Evolutionary conservation across 2,329 filamentous ascomycete genomes (phyloP).

Genomic region (Exophiala calicioides): DNA sequence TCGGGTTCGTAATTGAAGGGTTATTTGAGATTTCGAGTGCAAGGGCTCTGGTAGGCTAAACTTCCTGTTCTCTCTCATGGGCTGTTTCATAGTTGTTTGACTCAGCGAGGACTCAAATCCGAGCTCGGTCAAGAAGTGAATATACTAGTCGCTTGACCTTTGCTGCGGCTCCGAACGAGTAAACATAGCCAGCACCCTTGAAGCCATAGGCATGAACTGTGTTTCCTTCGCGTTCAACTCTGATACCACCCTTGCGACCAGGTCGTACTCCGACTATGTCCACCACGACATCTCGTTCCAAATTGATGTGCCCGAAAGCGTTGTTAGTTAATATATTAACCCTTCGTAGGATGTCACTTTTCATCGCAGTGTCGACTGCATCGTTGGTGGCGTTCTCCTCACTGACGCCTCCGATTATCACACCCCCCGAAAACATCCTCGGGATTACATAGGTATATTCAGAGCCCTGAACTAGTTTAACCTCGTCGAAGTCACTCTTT

Average conservation of each 20-base stretch:
- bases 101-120: too few species aligned
- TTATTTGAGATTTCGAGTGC: too few species aligned
- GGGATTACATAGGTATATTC: slow-evolving; percentile 11
- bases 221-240: slow-evolving; percentile 2
- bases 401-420: slow-evolving; percentile 3
- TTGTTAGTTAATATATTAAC: too few species aligned
- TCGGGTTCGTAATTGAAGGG: too few species aligned
- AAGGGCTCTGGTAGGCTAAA: too few species aligned
- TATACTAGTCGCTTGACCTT: slow-evolving; percentile 4
- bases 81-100: too few species aligned
- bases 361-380: neutral
- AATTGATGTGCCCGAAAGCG: slow-evolving; percentile 1
- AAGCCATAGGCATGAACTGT: slow-evolving; percentile 9
- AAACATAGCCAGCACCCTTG: slow-evolving; percentile 6
- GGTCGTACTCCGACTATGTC: slow-evolving; percentile 4
- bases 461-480: slow-evolving; percentile 1
- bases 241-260: slow-evolving; percentile 6
- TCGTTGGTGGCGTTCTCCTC: slow-evolving; percentile 3
- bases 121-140: neutral
- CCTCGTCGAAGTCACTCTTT: slow-evolving; percentile 9
- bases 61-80: too few species aligned
- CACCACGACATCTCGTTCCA: slow-evolving; percentile 1
- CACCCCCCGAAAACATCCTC: slow-evolving; percentile 6
- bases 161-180: slow-evolving; percentile 7
- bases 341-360: slow-evolving; percentile 2